Percentiles rank a stretch among this genome's conserved stretches.
phyloP scores from a whole-genome alignment of 371 early-diverging fungal species.

The Chytridiales sp. region DNA sequence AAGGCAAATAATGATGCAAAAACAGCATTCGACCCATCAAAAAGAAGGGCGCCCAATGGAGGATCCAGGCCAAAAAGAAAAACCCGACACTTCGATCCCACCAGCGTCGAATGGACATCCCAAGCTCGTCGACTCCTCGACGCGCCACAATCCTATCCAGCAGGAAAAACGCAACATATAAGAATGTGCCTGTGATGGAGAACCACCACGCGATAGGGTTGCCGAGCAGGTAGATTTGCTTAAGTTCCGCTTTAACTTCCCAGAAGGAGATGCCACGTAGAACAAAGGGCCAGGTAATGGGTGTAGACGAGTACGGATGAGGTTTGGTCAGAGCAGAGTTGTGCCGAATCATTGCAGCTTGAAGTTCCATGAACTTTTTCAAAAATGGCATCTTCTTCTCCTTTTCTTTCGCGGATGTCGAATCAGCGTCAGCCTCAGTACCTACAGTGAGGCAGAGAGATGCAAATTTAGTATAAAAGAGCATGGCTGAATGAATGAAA shows the following conservation, averaged over 20 bases:
- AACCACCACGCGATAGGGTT: constrained; percentile 94
- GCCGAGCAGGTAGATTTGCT: constrained; percentile 92
- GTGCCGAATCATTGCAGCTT: constrained; percentile 76
- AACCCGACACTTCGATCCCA: constrained; percentile 70
- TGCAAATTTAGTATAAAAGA: background rate
- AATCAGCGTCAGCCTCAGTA: constrained; percentile 22
- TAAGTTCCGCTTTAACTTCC: constrained; percentile 55
- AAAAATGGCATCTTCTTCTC: constrained; percentile 63
- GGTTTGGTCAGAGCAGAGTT: constrained; percentile 78
- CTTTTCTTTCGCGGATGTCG: constrained; percentile 32
- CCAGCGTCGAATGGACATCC: constrained; percentile 47
- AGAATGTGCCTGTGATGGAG: constrained; percentile 61
- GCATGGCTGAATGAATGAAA: background rate
- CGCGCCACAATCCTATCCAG: constrained; percentile 66
- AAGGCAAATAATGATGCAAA: constrained; percentile 96
- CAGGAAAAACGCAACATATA: constrained; percentile 60
- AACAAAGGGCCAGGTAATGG: constrained; percentile 77
- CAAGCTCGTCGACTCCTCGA: constrained; percentile 71
- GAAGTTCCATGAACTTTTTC: constrained; percentile 77
- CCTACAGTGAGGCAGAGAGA: constrained; percentile 7
- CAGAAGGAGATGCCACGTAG: constrained; percentile 88
- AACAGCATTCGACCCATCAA: constrained; percentile 94
- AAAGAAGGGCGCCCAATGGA: constrained; percentile 95
- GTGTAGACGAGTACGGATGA: constrained; percentile 84
- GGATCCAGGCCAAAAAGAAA: constrained; percentile 78